Evolutionary conservation across 2,329 filamentous ascomycete species (phyloP), one percentile per base, ranked within the genome.

Genomic region (Metarhizium robertsii): DNA sequence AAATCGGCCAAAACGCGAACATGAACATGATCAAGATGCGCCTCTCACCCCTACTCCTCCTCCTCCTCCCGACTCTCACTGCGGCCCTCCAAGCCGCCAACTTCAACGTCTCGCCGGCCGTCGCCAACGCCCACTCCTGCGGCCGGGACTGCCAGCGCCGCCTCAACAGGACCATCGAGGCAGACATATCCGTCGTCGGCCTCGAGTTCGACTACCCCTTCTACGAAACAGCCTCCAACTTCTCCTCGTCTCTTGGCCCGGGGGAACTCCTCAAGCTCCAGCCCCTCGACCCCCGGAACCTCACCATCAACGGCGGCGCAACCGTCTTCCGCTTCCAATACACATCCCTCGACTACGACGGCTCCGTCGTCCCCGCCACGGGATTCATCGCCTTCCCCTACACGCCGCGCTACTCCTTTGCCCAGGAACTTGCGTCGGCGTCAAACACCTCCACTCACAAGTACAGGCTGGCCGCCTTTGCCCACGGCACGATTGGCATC

Each of bases 321-420:
- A 55, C 55, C 8, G 48, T 57, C n/a, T 61, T 53, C 29, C 55
- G 55, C 25, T 47, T 63, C 11, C 61, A 63, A 25, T 64, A 62
- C 48, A 58, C 58, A 13, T 59, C 61, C 2, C 29, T 53, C 25
- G 60, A 59, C 52, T 45, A 61, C 2, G 53, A 60, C 40, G 57
- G 50, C 30, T 49, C 54, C 2, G 16, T 52, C 4, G 58, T 62
- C 11, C 59, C 60, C 2, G 58, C 50, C 3, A 62, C 59, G 6
- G 60, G 55, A 3, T 62, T 61, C 18, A 50, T 62, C 13, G 59
- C 25, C 25, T 53, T 54, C 36, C 55, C 48, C 57, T n/a, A 48
- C 45, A 14, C 55, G 14, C 36, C 50, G 18, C 43, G n/a, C 20
- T 46, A 25, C 43, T 20, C n/a, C 10, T 43, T 18, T 43, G 40